These are phyloP conservation scores for Tilletia walkeri DNA, from an alignment of 1,284 basidiomycete species.

Conservation along the genomic window DNA sequence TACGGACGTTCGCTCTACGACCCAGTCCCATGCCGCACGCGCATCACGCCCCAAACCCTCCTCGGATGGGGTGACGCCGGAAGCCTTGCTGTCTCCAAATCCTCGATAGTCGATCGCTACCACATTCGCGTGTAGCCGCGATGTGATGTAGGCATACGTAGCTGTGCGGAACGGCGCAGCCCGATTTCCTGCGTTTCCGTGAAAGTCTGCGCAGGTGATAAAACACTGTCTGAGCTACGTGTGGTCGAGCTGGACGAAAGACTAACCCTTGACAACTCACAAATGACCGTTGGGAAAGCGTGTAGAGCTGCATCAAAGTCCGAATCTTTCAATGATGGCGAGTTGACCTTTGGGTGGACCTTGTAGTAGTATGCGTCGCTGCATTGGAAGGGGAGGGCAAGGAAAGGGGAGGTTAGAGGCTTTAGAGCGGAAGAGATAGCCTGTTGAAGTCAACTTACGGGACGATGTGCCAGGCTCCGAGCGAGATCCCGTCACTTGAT, in stretches of 20 bases:
- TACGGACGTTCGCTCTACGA: constrained; percentile 56
- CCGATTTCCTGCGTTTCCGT: constrained; percentile 82
- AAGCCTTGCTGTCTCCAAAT: constrained; percentile 79
- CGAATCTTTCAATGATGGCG: background rate
- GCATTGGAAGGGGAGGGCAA: background rate
- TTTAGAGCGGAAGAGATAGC: background rate
- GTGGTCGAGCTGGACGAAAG: background rate
- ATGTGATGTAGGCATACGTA: constrained; percentile 66
- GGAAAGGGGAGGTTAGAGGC: background rate
- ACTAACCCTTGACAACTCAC: constrained; percentile 13
- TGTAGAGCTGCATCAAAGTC: constrained; percentile 34
- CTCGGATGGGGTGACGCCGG: constrained; percentile 64
- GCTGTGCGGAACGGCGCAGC: constrained; percentile 67
- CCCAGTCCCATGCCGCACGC: constrained; percentile 75
- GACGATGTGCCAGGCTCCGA: constrained; percentile 88
- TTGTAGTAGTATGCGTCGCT: constrained; percentile 14
- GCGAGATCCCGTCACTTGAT: constrained; percentile 72
- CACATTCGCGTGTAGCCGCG: constrained; percentile 71
- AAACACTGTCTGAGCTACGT: background rate
- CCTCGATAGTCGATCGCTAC: constrained; percentile 87
- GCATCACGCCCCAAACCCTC: constrained; percentile 74
- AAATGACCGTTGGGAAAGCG: constrained; percentile 66
- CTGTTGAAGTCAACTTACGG: constrained; percentile 54
- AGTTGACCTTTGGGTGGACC: constrained; percentile 9
- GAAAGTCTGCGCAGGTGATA: constrained; percentile 62